Evolutionary conservation across 257 asterid species (phyloP), one percentile per base, ranked within the genome.

Genomic region (Forsythia viridissima): DNA sequence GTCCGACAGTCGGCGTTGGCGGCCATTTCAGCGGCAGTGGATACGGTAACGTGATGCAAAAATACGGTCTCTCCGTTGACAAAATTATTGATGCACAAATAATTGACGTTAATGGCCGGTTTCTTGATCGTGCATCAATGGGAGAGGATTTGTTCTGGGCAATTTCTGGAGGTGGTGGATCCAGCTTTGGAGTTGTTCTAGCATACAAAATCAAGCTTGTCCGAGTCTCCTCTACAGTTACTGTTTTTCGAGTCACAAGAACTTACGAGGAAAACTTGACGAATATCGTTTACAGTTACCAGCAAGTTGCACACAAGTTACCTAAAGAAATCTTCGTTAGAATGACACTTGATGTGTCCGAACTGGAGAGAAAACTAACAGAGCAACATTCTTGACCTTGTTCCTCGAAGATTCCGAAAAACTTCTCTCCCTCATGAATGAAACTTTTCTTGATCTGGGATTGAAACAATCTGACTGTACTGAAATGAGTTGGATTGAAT

Each of bases 401-500:
- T 86, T 75, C 24, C 84, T 80, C 1, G 89, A 87, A 67, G 80
- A 83, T 18, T 78, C 87, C 0, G n/a, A 4, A 39, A 72, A 59
- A 10, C 80, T 86, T 3, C 72, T 83, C 34, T 7, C 76, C 37
- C 46, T 83, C 18, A 71, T 70, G 81, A 73, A 72, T 16, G 0
- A 51, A 34, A 78, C 46, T 43, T 78, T 85, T 52, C 87, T 84
- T 0, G 80, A 81, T 37, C 0, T 83, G 44, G 79, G 80, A 74
- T 71, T 85, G 38, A 20, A 55, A 34, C 18, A 65, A 71, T 38
- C 34, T 0, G 83, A 82, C 12, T 82, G 85, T 36, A 63, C 4
- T 1, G 86, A 82, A 52, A 85, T 82, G 87, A 80, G 77, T 3
- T 85, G 87, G 89, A 70, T 59, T 10, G 80, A 85, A 42, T 82